Evolutionary conservation across 495 filamentous ascomycete species (phyloP), one percentile per base, ranked within the genome.

Genomic region (Hypoxylon lenormandii): DNA sequence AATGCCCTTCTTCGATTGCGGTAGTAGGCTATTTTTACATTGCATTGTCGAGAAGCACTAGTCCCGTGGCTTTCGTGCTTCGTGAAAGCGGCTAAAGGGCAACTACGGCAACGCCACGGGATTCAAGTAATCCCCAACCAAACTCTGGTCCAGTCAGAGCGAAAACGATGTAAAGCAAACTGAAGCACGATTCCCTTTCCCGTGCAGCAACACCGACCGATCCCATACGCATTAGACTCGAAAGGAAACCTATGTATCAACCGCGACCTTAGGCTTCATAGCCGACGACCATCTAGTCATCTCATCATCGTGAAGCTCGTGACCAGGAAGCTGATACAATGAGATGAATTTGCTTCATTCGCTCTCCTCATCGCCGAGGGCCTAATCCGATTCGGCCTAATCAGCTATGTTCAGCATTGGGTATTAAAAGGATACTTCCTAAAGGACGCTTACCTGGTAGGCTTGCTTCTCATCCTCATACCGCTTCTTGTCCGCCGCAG

Each of bases 381-480:
- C 80, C 72, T 84, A 84, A 77, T 86, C 77, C 69, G 78, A 80
- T 72, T 72, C 74, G 72, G 71, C 73, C 74, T 76, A 63, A 63
- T 66, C 43, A 54, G 62, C 62, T 11, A 43, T 50, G 37, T 47
- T 77, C 65, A 78, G 76, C 63, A 61, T 54, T 49, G 49, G 52
- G 66, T 40, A 28, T 71, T 59, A 66, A 70, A 5, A 33, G 23
- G 62, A 8, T 22, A 23, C 26, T 30, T n/a, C n/a, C n/a, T 22
- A 38, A 53, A 64, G 36, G 60, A 19, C 19, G 83, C 88, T 85
- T 82, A 94, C 91, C 70, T 91, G 87, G 86, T 98, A 98, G 60
- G 84, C 89, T 64, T 91, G 90, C 85, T 98, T 98, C 86, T 97
- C 93, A 71, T 95, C 91, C 78, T 97, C 94, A 73, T 98, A 98